Evolutionary conservation across 352 stramenopile species (phyloP).

Genomic region (Pythium guiyangense): DNA sequence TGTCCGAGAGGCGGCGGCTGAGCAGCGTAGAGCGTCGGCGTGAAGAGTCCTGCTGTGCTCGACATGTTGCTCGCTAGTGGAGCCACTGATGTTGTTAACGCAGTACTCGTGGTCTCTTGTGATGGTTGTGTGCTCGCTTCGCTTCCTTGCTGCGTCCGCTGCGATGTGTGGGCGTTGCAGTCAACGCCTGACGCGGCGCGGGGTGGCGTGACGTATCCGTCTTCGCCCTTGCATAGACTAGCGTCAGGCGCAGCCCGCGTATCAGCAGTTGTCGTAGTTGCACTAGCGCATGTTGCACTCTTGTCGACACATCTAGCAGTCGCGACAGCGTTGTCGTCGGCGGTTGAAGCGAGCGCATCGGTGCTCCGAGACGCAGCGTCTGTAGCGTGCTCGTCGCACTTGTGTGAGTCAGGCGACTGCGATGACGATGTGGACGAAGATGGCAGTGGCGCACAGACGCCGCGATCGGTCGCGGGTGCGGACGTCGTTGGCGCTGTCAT

Average conservation of each 20-base stretch:
- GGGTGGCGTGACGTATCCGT: conserved; percentile 13
- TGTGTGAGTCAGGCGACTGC: no score
- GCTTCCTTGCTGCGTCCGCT: neutral
- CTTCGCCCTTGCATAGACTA: neutral
- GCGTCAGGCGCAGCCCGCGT: neutral
- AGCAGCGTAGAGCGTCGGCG: conserved; percentile 4
- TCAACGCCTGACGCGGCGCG: conserved; percentile 5
- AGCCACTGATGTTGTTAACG: no score
- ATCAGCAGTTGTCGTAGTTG: neutral
- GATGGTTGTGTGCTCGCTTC: neutral
- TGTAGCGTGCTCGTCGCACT: no score
- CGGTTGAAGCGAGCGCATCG: neutral
- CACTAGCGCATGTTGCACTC: neutral
- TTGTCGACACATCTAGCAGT: neutral
- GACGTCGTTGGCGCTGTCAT: no score
- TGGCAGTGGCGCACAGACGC: no score
- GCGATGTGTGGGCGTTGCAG: neutral
- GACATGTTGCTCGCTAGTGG: neutral
- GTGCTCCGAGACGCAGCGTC: neutral
- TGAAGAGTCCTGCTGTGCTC: conserved; percentile 2
- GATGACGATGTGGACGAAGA: no score
- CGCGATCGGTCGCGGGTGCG: no score
- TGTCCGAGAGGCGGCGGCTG: neutral
- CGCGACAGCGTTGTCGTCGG: neutral
- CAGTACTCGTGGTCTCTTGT: neutral